Conservation (phyloP, 192 early-diverging fungal species). For the Coemansia sp. region DNA sequence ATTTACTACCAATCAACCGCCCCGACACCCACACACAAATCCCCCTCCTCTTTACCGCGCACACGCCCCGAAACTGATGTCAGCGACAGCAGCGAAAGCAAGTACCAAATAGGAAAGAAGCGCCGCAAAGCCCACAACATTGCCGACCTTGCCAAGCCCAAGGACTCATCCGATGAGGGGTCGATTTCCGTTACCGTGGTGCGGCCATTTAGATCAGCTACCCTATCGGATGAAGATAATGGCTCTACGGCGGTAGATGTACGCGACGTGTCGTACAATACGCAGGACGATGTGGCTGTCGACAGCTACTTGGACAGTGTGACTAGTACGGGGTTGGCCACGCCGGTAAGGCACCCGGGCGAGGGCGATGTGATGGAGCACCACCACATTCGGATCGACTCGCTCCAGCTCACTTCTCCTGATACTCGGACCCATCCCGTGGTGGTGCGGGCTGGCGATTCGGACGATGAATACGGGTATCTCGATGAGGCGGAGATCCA, state of each 20-base stretch:
- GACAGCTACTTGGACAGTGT: conserved; percentile 31
- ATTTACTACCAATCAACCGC: conserved; percentile 38
- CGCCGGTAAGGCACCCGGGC: conserved; percentile 4
- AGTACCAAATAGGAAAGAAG: conserved; percentile 34
- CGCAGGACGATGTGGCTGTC: conserved; percentile 29
- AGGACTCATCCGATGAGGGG: conserved; percentile 5
- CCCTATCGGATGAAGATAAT: conserved; percentile 13
- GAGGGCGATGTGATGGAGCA: conserved; percentile 13
- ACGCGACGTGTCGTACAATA: conserved; percentile 20
- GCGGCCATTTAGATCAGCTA: conserved; percentile 24
- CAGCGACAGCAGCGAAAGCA: conserved; percentile 24
- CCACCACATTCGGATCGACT: conserved; percentile 32
- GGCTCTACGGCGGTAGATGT: not conserved
- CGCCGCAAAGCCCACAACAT: not conserved
- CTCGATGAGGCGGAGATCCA: conserved; percentile 51
- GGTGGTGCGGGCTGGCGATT: not conserved
- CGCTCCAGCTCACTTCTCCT: conserved; percentile 9
- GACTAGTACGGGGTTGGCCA: conserved; percentile 17
- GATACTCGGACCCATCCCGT: conserved; percentile 8
- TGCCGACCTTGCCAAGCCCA: conserved; percentile 5
- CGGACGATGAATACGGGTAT: conserved; percentile 43
- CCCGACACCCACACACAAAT: not conserved
- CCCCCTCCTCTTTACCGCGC: not conserved
- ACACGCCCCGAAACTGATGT: not conserved
- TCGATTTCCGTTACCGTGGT: conserved; percentile 25